Conservation (phyloP, 148 eudicot species). For the Hydrangea macrophylla region DNA sequence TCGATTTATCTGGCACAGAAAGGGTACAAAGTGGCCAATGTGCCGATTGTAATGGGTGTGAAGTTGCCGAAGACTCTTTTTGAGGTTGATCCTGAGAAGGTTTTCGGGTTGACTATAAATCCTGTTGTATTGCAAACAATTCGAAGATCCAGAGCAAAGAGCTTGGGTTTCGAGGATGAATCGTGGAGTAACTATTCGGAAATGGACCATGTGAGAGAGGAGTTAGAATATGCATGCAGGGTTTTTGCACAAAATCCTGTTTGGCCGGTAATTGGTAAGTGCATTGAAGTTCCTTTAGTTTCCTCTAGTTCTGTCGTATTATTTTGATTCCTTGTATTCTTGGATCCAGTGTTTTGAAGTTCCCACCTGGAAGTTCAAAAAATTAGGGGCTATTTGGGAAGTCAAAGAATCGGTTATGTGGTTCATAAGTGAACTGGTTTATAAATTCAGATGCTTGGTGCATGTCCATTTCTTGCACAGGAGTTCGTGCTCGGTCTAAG, state of each 20-base stretch:
- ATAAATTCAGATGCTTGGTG: too few relatives aligned
- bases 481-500: too few relatives aligned
- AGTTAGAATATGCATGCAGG: constrained; percentile 63
- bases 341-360: background rate
- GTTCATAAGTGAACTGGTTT: too few relatives aligned
- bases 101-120: constrained; percentile 81
- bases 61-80: constrained; percentile 58
- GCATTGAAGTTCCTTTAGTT: constrained; percentile 1
- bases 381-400: background rate
- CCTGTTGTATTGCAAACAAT: constrained; percentile 71
- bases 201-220: constrained; percentile 73
- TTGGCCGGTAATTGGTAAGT: constrained; percentile 95
- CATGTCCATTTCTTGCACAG: too few relatives aligned
- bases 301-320: background rate
- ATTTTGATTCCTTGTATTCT: background rate
- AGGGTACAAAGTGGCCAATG: constrained; percentile 91
- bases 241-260: constrained; percentile 72
- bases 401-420: too few relatives aligned
- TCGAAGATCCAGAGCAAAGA: constrained; percentile 74
- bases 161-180: constrained; percentile 57
- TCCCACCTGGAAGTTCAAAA: background rate
- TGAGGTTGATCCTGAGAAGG: constrained; percentile 67
- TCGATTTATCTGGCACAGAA: constrained; percentile 89
- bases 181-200: constrained; percentile 53
- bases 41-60: constrained; percentile 78